Conservation (phyloP, 768 basidiomycete species). For the Cystobasidium tubakii region DNA sequence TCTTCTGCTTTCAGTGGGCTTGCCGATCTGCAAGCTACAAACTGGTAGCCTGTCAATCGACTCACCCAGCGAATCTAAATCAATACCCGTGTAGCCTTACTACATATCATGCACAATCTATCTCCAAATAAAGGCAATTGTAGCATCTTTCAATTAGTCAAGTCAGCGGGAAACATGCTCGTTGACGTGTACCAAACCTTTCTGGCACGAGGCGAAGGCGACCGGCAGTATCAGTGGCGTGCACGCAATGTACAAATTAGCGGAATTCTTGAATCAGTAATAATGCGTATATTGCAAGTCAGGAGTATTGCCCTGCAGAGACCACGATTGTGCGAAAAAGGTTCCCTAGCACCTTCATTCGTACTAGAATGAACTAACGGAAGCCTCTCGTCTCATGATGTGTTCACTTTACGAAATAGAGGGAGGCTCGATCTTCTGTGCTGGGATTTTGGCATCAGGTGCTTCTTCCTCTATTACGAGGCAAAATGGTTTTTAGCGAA, state of each 20-base stretch:
- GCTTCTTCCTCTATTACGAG: constrained; percentile 26
- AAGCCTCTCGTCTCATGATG: too few species aligned
- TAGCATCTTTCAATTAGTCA: too few species aligned
- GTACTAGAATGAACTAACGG: too few species aligned
- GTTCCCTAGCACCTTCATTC: too few species aligned
- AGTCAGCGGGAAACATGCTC: too few species aligned
- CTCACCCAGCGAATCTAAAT: neutral
- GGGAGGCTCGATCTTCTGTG: constrained; percentile 7
- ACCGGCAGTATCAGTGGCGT: too few species aligned
- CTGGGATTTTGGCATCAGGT: neutral
- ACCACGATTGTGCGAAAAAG: too few species aligned
- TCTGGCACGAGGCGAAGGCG: too few species aligned
- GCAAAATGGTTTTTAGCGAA: neutral
- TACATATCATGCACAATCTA: neutral
- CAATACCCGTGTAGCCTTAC: neutral
- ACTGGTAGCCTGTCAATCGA: neutral
- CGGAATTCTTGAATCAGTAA: neutral
- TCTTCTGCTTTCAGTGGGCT: constrained; percentile 12
- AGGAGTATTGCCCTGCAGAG: too few species aligned
- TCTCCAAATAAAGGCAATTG: neutral
- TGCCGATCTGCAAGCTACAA: constrained; percentile 16
- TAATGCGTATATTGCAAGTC: neutral
- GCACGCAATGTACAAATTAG: neutral
- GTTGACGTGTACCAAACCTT: too few species aligned
- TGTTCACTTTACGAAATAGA: constrained; percentile 6